Evolutionary conservation across 176 grass and related monocot species (phyloP).

Genomic region (Pharus latifolius): DNA sequence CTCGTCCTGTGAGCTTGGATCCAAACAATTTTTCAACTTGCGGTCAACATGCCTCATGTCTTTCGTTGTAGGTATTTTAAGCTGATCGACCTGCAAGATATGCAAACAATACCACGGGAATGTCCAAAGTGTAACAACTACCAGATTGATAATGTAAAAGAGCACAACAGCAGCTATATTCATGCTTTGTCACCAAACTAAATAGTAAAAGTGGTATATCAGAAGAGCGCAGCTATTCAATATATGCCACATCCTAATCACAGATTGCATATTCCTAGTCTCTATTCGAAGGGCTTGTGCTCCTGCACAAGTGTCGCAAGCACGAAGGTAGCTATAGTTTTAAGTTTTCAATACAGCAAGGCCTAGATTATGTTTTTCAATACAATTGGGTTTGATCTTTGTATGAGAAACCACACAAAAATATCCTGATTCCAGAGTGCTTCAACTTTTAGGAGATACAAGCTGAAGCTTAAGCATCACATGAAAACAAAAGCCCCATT

Average conservation of each 20-base stretch:
- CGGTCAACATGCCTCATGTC: constrained; percentile 65
- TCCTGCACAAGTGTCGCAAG: neutral
- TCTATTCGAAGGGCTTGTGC: neutral
- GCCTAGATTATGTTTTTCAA: neutral
- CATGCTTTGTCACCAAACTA: neutral
- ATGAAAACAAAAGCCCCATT: neutral
- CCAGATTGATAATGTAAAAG: neutral
- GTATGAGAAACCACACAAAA: neutral
- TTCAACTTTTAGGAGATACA: neutral
- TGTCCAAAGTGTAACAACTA: neutral
- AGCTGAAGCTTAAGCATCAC: neutral
- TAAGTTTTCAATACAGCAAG: neutral
- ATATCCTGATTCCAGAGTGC: no score
- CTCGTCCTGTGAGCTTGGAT: constrained; percentile 64
- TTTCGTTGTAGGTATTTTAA: constrained; percentile 42
- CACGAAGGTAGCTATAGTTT: neutral
- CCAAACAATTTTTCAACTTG: constrained; percentile 66
- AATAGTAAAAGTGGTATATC: neutral
- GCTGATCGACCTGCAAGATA: constrained; percentile 35
- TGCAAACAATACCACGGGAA: neutral
- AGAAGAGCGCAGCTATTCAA: neutral
- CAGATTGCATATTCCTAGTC: neutral
- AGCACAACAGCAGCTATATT: neutral
- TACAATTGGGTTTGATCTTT: neutral
- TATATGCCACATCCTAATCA: neutral